Conservation (phyloP, 495 filamentous ascomycete genomes). For the Neohortaea acidophila region DNA sequence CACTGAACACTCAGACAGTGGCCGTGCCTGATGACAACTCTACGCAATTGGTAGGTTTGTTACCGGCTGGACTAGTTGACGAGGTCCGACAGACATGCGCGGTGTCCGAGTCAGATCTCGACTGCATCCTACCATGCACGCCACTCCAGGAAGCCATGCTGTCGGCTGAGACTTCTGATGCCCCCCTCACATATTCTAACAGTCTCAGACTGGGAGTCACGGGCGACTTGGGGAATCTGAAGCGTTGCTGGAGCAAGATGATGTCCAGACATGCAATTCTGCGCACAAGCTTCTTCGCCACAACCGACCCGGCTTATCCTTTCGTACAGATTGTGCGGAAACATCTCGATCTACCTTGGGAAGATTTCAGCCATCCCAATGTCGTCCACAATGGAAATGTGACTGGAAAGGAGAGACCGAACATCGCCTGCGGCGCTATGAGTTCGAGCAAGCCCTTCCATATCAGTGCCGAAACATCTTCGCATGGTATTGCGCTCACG, state of each 20-base stretch:
- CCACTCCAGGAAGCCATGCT: constrained; percentile 74
- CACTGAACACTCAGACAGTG: constrained; percentile 12
- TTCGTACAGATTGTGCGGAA: constrained; percentile 45
- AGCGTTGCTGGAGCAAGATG: constrained; percentile 36
- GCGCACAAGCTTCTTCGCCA: constrained; percentile 46
- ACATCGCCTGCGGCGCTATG: too few relatives aligned
- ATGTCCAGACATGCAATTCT: constrained; percentile 46
- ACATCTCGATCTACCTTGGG: constrained; percentile 22
- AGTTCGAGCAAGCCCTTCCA: constrained; percentile 3
- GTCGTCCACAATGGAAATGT: too few relatives aligned
- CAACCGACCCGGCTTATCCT: constrained; percentile 33
- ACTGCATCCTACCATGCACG: constrained; percentile 57
- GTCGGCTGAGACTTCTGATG: constrained; percentile 30
- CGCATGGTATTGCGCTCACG: constrained; percentile 24
- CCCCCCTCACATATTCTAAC: constrained; percentile 37
- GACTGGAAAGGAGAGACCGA: too few relatives aligned
- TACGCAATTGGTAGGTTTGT: constrained; percentile 15
- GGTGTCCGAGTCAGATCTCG: constrained; percentile 26
- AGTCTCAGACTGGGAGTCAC: constrained; percentile 35
- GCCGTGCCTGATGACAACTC: not conserved
- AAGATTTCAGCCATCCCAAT: too few relatives aligned
- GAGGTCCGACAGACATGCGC: constrained; percentile 24
- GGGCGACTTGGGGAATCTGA: constrained; percentile 29
- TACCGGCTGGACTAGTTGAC: constrained; percentile 27
- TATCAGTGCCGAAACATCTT: constrained; percentile 10